A percentile compares a stretch with the other conserved stretches of the same genome.
phyloP scores from a whole-genome alignment of 805 yeast genomes.

The Cephaloascus fragrans region DNA sequence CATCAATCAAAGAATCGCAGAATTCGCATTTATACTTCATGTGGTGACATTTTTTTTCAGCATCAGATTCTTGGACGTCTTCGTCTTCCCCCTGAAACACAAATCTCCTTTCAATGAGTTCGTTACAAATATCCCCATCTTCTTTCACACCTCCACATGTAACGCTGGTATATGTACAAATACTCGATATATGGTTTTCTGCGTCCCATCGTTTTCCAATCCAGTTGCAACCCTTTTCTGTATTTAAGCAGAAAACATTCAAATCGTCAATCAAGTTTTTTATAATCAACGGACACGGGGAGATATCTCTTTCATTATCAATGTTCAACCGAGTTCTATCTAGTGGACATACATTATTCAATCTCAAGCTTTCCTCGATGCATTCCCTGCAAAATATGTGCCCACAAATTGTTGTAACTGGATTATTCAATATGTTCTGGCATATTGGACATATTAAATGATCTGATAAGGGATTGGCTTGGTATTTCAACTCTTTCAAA shows the following conservation, averaged over 20 bases:
- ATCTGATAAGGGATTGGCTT: not conserved
- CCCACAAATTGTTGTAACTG: constrained; percentile 7
- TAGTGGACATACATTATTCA: constrained; percentile 3
- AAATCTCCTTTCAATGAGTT: not conserved
- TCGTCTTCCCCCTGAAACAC: not conserved
- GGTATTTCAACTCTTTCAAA: not conserved
- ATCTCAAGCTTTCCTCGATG: constrained; percentile 4
- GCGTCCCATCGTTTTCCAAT: constrained; percentile 50
- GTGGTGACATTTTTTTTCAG: not conserved
- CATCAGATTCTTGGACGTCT: not conserved
- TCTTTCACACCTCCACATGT: constrained; percentile 9
- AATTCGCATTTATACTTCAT: not conserved
- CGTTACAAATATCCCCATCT: too few species aligned
- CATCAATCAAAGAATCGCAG: not conserved
- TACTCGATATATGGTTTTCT: constrained; percentile 32
- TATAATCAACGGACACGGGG: constrained; percentile 4
- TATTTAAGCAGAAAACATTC: constrained; percentile 42
- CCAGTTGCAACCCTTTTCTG: constrained; percentile 46
- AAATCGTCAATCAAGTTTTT: constrained; percentile 7
- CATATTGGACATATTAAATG: constrained; percentile 7
- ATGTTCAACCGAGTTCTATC: constrained; percentile 5
- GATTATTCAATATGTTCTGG: constrained; percentile 6
- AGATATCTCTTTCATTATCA: constrained; percentile 1
- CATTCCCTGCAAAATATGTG: constrained; percentile 8
- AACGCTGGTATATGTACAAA: constrained; percentile 10